A percentile compares a stretch with the other conserved stretches of the same genome.
Evolutionary conservation across 176 grass and related monocot species (phyloP).

Genomic region (Avena insularis): DNA sequence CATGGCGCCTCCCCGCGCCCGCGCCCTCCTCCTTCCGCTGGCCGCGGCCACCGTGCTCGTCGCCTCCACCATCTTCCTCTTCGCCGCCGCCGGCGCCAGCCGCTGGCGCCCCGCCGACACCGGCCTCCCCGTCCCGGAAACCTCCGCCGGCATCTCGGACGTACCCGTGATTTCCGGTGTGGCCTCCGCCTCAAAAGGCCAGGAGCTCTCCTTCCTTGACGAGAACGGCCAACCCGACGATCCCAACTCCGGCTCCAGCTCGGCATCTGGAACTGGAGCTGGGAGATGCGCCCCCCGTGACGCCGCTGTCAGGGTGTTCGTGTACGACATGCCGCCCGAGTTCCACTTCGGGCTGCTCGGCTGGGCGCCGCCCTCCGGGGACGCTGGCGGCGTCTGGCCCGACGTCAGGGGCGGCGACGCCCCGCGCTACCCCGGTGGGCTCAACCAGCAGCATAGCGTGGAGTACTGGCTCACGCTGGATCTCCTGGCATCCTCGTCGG

Average conservation of each 20-base stretch:
- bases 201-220: slow-evolving; percentile 51
- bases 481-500: slow-evolving; percentile 61
- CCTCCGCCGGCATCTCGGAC: not conserved
- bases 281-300: slow-evolving; percentile 54
- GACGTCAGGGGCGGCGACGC: slow-evolving; percentile 41
- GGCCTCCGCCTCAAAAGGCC: not conserved
- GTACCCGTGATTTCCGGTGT: not conserved
- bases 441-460: slow-evolving; percentile 96
- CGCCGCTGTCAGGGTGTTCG: slow-evolving; percentile 66
- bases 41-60: slow-evolving; percentile 54
- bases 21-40: slow-evolving; percentile 50
- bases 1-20: slow-evolving; percentile 48
- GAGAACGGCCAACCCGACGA: slow-evolving; percentile 51
- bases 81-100: slow-evolving; percentile 40
- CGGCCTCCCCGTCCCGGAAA: slow-evolving; percentile 45
- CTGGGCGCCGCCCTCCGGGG: slow-evolving; percentile 50
- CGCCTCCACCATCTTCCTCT: slow-evolving; percentile 69
- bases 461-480: slow-evolving; percentile 95
- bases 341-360: slow-evolving; percentile 89
- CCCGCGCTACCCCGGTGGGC: slow-evolving; percentile 74
- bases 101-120: slow-evolving; percentile 57
- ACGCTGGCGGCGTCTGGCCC: slow-evolving; percentile 66
- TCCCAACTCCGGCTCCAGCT: slow-evolving; percentile 15
- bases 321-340: slow-evolving; percentile 91
- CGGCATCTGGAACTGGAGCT: not conserved